Evolutionary conservation across 768 basidiomycete species (phyloP).

Genomic region (Tremella mesenterica): DNA sequence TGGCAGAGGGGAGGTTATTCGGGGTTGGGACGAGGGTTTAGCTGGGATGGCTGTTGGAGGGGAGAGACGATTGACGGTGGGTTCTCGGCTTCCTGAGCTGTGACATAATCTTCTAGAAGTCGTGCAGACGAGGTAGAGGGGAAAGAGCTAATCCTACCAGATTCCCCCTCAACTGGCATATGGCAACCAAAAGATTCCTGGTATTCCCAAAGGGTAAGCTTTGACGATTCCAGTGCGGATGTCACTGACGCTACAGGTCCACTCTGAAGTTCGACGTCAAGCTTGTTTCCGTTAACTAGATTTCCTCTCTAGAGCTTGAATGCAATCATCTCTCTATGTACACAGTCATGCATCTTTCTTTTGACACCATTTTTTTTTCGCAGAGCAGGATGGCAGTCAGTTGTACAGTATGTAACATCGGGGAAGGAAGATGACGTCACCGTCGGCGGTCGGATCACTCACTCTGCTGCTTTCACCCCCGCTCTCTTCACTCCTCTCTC

Average conservation of each 20-base stretch:
- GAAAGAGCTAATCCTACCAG: conserved; percentile 54
- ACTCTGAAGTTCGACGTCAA: conserved; percentile 63
- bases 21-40: conserved; percentile 77
- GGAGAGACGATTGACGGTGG: conserved; percentile 61
- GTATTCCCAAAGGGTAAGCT: conserved; percentile 57
- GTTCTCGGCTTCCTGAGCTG: conserved; percentile 3
- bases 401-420: too few relatives aligned
- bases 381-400: too few relatives aligned
- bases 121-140: conserved; percentile 45
- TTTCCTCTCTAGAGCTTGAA: too few relatives aligned
- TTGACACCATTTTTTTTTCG: too few relatives aligned
- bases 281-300: conserved; percentile 37
- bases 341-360: too few relatives aligned
- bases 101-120: conserved; percentile 34
- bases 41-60: conserved; percentile 82
- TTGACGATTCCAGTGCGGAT: not conserved
- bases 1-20: conserved; percentile 80
- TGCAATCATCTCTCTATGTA: too few relatives aligned
- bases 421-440: too few relatives aligned
- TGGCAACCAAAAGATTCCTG: conserved; percentile 55
- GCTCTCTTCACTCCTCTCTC: too few relatives aligned
- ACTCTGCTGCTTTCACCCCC: too few relatives aligned
- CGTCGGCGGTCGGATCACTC: too few relatives aligned
- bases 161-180: conserved; percentile 46
- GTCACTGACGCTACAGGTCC: conserved; percentile 47